Conservation (phyloP, 441 rosid species). For the Corymbia calophylla region DNA sequence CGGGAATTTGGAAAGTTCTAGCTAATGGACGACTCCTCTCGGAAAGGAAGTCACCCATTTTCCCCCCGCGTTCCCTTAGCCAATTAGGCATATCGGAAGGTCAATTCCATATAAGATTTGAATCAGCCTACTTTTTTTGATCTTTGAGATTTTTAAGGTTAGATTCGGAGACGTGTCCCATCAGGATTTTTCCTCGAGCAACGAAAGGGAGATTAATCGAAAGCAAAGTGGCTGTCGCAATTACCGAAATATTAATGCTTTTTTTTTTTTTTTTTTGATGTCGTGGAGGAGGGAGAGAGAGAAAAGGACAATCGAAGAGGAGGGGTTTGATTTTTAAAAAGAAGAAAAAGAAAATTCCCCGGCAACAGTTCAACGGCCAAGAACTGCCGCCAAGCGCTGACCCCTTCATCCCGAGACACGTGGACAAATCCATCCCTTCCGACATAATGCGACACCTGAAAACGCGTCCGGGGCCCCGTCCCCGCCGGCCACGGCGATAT, state of each 20-base stretch:
- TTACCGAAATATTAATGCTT: background rate
- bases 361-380: background rate
- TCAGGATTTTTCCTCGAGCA: background rate
- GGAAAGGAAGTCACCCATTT: background rate
- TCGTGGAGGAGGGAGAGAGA: background rate
- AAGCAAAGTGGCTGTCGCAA: background rate
- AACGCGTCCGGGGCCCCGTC: background rate
- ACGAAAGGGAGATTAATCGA: background rate
- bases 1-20: background rate
- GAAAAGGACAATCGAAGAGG: background rate
- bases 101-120: background rate
- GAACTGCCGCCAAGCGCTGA: background rate
- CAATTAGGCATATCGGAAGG: background rate
- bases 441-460: background rate
- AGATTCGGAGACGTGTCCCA: background rate
- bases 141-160: background rate
- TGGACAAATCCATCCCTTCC: background rate
- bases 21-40: background rate
- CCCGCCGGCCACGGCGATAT: background rate
- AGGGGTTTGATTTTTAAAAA: too few species aligned
- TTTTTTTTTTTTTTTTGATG: background rate
- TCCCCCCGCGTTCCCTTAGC: background rate
- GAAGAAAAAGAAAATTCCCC: background rate
- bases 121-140: background rate
- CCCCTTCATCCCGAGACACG: background rate